Conservation (phyloP, 768 basidiomycete genomes). For the Podaxis carcinomalis region DNA sequence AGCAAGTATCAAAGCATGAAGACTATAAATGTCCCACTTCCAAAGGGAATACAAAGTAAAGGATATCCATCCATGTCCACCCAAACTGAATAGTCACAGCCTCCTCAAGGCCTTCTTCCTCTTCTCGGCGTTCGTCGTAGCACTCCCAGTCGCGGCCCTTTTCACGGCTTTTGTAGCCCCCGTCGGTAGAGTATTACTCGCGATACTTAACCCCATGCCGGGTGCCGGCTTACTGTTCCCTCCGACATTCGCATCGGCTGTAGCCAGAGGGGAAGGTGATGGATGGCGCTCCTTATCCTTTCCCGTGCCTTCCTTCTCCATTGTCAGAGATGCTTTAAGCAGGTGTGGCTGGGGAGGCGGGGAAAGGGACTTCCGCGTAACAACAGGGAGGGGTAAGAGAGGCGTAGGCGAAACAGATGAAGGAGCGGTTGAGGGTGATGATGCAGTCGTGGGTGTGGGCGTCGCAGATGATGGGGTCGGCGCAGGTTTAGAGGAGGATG, state of each 20-base stretch:
- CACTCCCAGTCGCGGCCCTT: constrained; percentile 53
- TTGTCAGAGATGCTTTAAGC: constrained; percentile 34
- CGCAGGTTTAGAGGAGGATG: constrained; percentile 19
- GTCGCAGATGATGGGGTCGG: constrained; percentile 18
- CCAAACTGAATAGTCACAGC: constrained; percentile 32
- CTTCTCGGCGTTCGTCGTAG: constrained; percentile 63
- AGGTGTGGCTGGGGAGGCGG: constrained; percentile 36
- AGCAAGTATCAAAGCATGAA: constrained; percentile 4
- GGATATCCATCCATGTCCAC: background rate
- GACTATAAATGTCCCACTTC: background rate
- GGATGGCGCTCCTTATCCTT: constrained; percentile 54
- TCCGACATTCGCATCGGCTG: constrained; percentile 66
- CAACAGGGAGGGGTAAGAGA: constrained; percentile 34
- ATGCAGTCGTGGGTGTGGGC: constrained; percentile 15
- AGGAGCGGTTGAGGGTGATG: constrained; percentile 21
- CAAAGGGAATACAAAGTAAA: background rate
- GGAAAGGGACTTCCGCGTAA: constrained; percentile 41
- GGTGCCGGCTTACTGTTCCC: constrained; percentile 26
- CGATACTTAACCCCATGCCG: constrained; percentile 30
- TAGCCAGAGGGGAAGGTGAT: constrained; percentile 67
- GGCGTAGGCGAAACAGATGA: constrained; percentile 20
- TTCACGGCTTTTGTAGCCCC: constrained; percentile 61
- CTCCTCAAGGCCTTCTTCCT: constrained; percentile 87
- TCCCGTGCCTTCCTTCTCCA: constrained; percentile 35
- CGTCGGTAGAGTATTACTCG: constrained; percentile 25